These are phyloP conservation scores for Xerocomus nothofagi DNA, from an alignment of 1,284 basidiomycete species.

Conservation along the genomic window DNA sequence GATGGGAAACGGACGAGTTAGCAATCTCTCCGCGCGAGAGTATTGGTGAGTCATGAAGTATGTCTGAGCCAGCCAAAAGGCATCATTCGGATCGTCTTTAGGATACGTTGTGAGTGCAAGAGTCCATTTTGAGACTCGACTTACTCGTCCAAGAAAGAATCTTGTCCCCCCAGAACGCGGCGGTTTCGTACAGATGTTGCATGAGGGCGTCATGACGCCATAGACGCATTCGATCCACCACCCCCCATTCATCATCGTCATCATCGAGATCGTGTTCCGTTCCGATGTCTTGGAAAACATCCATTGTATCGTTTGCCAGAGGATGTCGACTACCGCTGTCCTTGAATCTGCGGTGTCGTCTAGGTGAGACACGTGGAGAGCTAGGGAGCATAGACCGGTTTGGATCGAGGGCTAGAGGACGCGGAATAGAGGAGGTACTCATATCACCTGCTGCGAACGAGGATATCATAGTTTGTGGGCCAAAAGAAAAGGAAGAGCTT, in stretches of 20 bases:
- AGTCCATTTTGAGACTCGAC: slow-evolving; percentile 35
- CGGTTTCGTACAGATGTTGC: slow-evolving; percentile 97
- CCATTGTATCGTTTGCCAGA: slow-evolving; percentile 73
- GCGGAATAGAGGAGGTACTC: slow-evolving; percentile 53
- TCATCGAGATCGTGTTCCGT: slow-evolving; percentile 56
- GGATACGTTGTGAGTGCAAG: slow-evolving; percentile 13
- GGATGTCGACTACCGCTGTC: slow-evolving; percentile 58
- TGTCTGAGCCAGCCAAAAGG: slow-evolving; percentile 97
- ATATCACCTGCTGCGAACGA: slow-evolving; percentile 62
- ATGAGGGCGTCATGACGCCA: slow-evolving; percentile 98
- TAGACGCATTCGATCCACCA: slow-evolving; percentile 92
- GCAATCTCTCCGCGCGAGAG: slow-evolving; percentile 87
- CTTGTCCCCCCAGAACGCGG: slow-evolving; percentile 98
- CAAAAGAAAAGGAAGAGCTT: slow-evolving; percentile 80
- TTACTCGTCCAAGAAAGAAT: slow-evolving; percentile 91
- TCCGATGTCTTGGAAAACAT: slow-evolving; percentile 68
- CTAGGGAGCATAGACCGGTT: slow-evolving; percentile 70
- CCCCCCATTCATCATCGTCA: slow-evolving; percentile 68
- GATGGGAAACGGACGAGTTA: slow-evolving; percentile 78
- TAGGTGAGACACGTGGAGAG: slow-evolving; percentile 67
- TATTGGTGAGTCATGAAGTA: slow-evolving; percentile 97
- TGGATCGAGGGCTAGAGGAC: slow-evolving; percentile 65
- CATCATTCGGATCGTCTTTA: slow-evolving; percentile 90
- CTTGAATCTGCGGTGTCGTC: slow-evolving; percentile 49
- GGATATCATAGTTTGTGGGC: slow-evolving; percentile 69